Evolutionary conservation across 805 yeast genomes (phyloP).

Genomic region (Hanseniaspora jakobsenii): DNA sequence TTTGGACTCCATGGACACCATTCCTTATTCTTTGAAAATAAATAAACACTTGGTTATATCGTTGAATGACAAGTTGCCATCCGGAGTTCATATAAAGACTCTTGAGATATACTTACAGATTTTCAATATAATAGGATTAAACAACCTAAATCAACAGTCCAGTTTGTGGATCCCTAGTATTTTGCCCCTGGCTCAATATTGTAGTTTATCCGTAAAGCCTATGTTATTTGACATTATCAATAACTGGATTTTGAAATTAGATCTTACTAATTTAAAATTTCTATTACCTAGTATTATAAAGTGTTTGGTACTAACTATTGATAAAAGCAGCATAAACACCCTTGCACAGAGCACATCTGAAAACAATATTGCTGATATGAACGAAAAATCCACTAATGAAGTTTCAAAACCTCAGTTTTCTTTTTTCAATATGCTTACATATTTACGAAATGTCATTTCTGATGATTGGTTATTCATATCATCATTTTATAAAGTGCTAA

Average conservation of each 20-base stretch:
- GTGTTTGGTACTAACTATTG: conserved; percentile 74
- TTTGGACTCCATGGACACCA: conserved; percentile 27
- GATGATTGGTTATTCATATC: conserved; percentile 83
- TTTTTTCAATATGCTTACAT: conserved; percentile 45
- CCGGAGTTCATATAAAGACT: conserved; percentile 90
- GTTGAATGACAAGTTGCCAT: conserved; percentile 68
- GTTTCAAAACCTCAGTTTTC: too few species aligned
- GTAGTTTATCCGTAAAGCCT: conserved; percentile 80
- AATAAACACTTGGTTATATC: conserved; percentile 68
- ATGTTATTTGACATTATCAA: conserved; percentile 53
- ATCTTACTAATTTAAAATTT: conserved; percentile 38
- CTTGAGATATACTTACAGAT: conserved; percentile 62
- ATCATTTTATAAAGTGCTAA: conserved; percentile 57
- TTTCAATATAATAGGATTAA: conserved; percentile 50
- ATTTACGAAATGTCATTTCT: conserved; percentile 41
- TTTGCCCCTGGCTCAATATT: conserved; percentile 78
- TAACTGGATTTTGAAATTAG: conserved; percentile 41
- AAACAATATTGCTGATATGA: too few species aligned
- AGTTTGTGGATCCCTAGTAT: conserved; percentile 83
- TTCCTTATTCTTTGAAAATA: conserved; percentile 58
- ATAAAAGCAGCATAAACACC: conserved; percentile 81
- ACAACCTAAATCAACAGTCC: conserved; percentile 43
- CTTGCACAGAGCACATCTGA: too few species aligned
- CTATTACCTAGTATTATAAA: conserved; percentile 59
- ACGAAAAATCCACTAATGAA: too few species aligned